Evolutionary conservation across 805 yeast species (phyloP).

Genomic region (Nakazawaea populi): DNA sequence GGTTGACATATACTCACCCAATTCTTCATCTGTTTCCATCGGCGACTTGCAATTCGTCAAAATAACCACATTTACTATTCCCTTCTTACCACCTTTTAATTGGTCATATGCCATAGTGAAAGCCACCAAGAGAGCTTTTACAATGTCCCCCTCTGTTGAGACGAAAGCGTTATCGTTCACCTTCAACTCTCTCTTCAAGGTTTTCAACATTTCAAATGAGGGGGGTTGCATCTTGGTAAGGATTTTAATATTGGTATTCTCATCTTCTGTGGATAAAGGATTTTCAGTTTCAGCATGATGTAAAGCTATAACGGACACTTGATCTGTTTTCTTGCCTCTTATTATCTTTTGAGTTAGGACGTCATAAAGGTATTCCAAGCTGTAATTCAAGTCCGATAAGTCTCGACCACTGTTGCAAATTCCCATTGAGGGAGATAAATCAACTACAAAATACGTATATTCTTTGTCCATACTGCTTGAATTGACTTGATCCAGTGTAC

Average conservation of each 20-base stretch:
- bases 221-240: conserved; percentile 12
- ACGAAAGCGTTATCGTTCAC: conserved; percentile 15
- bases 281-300: conserved; percentile 22
- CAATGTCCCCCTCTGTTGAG: conserved; percentile 21
- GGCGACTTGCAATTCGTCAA: conserved; percentile 12
- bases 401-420: conserved; percentile 30
- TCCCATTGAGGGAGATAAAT: conserved; percentile 41
- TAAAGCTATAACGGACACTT: conserved; percentile 17
- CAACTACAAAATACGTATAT: conserved; percentile 36
- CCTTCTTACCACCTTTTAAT: conserved; percentile 8
- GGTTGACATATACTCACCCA: background rate
- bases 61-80: background rate
- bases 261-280: conserved; percentile 16
- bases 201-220: conserved; percentile 14
- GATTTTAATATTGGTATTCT: conserved; percentile 18
- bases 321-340: conserved; percentile 21
- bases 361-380: conserved; percentile 35
- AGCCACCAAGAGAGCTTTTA: conserved; percentile 21
- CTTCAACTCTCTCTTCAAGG: conserved; percentile 10
- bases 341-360: conserved; percentile 25
- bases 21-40: conserved; percentile 8
- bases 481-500: background rate
- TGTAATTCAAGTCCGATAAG: conserved; percentile 34
- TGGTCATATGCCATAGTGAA: conserved; percentile 15
- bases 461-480: conserved; percentile 15